Conservation (phyloP, 2,329 filamentous ascomycete species). For the Boeremia lycopersici region DNA sequence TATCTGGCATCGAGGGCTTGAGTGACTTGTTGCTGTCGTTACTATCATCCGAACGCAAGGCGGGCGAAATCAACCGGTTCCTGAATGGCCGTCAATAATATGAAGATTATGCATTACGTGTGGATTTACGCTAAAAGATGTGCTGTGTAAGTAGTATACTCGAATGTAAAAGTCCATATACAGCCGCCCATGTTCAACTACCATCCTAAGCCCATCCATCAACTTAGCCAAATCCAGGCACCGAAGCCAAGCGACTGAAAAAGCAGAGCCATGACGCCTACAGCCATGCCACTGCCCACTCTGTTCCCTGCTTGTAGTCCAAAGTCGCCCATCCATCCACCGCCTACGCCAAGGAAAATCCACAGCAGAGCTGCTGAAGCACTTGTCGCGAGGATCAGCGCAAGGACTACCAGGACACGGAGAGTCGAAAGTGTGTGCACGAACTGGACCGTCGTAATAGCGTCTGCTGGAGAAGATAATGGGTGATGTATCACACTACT, state of each 20-base stretch:
- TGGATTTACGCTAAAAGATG: background rate
- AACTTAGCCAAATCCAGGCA: constrained; percentile 19
- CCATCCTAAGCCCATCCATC: background rate
- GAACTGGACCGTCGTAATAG: constrained; percentile 34
- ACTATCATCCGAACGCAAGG: too few relatives aligned
- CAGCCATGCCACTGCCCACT: constrained; percentile 27
- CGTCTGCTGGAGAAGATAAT: background rate
- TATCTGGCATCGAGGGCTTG: too few relatives aligned
- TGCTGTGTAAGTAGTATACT: constrained; percentile 2
- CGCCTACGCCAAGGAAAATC: constrained; percentile 27
- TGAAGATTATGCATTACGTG: constrained; percentile 7
- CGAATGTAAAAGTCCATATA: background rate
- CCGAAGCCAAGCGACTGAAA: constrained; percentile 24
- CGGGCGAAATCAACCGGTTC: too few relatives aligned
- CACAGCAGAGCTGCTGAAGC: constrained; percentile 28
- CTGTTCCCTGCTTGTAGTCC: constrained; percentile 19
- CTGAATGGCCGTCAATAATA: background rate
- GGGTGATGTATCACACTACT: constrained; percentile 8
- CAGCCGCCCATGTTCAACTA: too few relatives aligned
- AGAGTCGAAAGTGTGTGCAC: constrained; percentile 25
- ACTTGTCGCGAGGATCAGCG: constrained; percentile 21
- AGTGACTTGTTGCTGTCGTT: too few relatives aligned
- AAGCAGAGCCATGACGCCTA: constrained; percentile 25
- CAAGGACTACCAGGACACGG: constrained; percentile 23
- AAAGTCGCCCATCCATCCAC: constrained; percentile 7